These are phyloP conservation scores for Phallus indusiatus DNA, from an alignment of 768 basidiomycete genomes.

Conservation along the genomic window DNA sequence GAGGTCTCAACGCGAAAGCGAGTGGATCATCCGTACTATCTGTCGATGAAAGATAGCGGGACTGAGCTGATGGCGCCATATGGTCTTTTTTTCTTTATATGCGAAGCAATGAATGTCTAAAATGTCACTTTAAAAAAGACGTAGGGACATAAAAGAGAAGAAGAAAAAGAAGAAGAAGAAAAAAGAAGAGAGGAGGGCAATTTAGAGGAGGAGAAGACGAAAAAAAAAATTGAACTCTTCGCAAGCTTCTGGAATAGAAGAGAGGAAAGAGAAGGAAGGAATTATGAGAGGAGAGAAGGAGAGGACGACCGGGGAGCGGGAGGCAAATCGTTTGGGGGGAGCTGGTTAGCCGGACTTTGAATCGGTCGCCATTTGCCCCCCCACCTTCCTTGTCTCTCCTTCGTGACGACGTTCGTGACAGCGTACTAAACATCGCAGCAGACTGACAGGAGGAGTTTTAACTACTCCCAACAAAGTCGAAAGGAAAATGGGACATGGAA, in stretches of 20 bases:
- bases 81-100: too few species aligned
- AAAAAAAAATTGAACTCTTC: too few species aligned
- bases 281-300: background rate
- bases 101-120: too few species aligned
- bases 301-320: background rate
- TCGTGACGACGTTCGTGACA: background rate
- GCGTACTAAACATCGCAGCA: background rate
- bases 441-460: too few species aligned
- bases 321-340: background rate
- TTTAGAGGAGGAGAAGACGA: too few species aligned
- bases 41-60: constrained; percentile 49
- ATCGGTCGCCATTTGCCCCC: background rate
- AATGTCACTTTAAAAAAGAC: too few species aligned
- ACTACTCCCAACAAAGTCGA: too few species aligned
- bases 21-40: constrained; percentile 75
- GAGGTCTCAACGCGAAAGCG: constrained; percentile 53
- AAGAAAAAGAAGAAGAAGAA: too few species aligned
- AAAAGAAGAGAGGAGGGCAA: too few species aligned
- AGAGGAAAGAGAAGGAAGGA: background rate
- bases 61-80: background rate
- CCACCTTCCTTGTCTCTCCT: background rate
- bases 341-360: background rate
- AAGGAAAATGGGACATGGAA: too few species aligned
- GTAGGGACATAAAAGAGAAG: too few species aligned
- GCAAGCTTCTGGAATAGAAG: too few species aligned